Evolutionary conservation across 2,329 filamentous ascomycete genomes (phyloP).

Genomic region (Chaetomium strumarium): DNA sequence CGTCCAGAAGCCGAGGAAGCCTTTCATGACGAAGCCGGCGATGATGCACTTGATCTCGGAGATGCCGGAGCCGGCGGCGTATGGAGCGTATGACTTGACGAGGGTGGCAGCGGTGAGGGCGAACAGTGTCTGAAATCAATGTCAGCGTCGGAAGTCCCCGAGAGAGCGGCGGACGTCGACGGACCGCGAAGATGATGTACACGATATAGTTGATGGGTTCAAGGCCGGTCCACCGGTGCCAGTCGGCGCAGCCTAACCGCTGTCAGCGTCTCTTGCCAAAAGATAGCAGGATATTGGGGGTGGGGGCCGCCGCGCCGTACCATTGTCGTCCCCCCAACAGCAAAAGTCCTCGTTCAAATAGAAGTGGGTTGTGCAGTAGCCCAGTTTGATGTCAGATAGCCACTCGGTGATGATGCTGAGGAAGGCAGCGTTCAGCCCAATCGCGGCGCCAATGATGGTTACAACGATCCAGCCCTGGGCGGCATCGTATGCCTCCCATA

Average conservation of each 20-base stretch:
- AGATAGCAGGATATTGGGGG: constrained; percentile 11
- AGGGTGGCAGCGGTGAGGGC: constrained; percentile 75
- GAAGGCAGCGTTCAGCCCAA: constrained; percentile 87
- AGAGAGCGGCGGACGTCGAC: constrained; percentile 22
- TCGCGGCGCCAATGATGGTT: constrained; percentile 84
- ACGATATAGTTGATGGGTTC: constrained; percentile 75
- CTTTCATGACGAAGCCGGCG: constrained; percentile 98
- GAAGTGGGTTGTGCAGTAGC: constrained; percentile 92
- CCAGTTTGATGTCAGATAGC: constrained; percentile 91
- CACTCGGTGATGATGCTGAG: constrained; percentile 96
- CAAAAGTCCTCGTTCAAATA: constrained; percentile 98
- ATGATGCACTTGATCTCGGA: constrained; percentile 99
- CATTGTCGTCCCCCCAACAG: constrained; percentile 91
- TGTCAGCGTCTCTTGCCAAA: constrained; percentile 20
- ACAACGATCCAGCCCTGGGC: constrained; percentile 98
- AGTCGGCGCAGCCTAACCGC: constrained; percentile 71
- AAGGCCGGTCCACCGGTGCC: constrained; percentile 82
- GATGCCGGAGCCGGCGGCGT: constrained; percentile 93
- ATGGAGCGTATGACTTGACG: constrained; percentile 88
- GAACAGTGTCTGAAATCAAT: constrained; percentile 56
- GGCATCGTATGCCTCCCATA: constrained; percentile 87
- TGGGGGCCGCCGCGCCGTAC: constrained; percentile 41
- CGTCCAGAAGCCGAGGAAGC: constrained; percentile 87
- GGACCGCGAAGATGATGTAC: constrained; percentile 79
- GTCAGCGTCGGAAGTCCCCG: constrained; percentile 16